Evolutionary conservation across 106 monocot species (phyloP), one percentile per base, ranked within the genome.

Genomic region (Agapanthus africanus): DNA sequence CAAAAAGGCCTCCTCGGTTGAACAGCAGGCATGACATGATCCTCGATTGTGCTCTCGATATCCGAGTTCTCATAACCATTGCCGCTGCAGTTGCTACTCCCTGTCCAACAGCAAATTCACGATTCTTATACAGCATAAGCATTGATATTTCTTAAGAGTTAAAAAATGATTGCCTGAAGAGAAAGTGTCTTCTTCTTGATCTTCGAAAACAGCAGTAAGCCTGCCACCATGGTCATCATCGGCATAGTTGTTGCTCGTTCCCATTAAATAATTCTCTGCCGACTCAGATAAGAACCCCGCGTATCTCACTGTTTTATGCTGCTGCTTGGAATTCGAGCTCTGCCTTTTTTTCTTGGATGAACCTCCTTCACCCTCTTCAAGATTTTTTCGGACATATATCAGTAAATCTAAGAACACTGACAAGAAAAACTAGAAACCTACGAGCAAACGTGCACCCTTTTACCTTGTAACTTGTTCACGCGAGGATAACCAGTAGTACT

Each of bases 151-250:
- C n/a, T n/a, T n/a, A n/a, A n/a, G n/a, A n/a, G n/a, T n/a, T n/a
- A n/a, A n/a, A 13, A 47, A 47, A 44, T 15, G 19, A 15, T 15
- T 47, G 19, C 46, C 46, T 47, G 46, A 47, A 3, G 6, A 2
- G 19, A 5, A 47, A 19, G 46, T 15, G 19, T 47, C 46, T n/a
- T n/a, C n/a, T n/a, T n/a, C n/a, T n/a, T n/a, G n/a, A 19, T 19
- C 46, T 47, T 63, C 49, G 35, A 21, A 11, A 40, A 38, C 44
- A 61, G 33, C 61, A n/a, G 63, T 15, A 37, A 30, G 27, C 54
- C 37, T 40, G 40, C 60, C 23, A 60, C 25, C 73, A 42, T 9
- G 25, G 15, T 40, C n/a, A n/a, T n/a, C 40, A 61, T 25, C 73
- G 26, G 62, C 73, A 47, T 61, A 46, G 52, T 34, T 37, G 37